Conservation (phyloP, 495 filamentous ascomycete genomes). For the Penicillium coprophilum region DNA sequence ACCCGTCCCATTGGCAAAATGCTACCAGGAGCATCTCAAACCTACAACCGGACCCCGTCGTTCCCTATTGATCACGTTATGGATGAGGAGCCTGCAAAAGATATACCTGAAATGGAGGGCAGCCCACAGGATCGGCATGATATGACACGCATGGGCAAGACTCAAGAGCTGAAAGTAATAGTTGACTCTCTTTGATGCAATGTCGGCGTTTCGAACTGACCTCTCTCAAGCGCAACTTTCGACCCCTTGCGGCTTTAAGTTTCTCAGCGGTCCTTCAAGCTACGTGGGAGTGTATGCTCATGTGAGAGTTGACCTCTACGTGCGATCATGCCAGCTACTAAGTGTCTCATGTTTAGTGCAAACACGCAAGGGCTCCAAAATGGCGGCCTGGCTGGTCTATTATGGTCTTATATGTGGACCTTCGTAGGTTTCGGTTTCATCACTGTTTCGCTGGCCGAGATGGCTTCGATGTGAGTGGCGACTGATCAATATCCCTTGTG, state of each 20-base stretch:
- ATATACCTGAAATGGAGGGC: background rate
- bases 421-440: conserved; percentile 33
- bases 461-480: conserved; percentile 35
- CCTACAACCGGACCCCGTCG: background rate
- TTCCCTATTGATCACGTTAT: background rate
- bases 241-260: conserved; percentile 25
- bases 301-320: conserved; percentile 8
- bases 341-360: background rate
- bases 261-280: conserved; percentile 27
- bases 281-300: conserved; percentile 27
- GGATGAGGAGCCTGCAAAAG: background rate
- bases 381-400: conserved; percentile 20
- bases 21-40: no score
- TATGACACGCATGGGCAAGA: conserved; percentile 24
- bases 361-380: conserved; percentile 19
- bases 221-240: conserved; percentile 16
- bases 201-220: background rate
- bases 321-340: background rate
- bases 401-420: conserved; percentile 35
- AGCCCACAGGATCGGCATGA: conserved; percentile 9
- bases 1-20: background rate
- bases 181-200: background rate
- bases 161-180: conserved; percentile 18
- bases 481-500: conserved; percentile 6
- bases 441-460: conserved; percentile 36